Evolutionary conservation across 306 rosid genomes (phyloP).

Genomic region (Echinosophora koreensis): DNA sequence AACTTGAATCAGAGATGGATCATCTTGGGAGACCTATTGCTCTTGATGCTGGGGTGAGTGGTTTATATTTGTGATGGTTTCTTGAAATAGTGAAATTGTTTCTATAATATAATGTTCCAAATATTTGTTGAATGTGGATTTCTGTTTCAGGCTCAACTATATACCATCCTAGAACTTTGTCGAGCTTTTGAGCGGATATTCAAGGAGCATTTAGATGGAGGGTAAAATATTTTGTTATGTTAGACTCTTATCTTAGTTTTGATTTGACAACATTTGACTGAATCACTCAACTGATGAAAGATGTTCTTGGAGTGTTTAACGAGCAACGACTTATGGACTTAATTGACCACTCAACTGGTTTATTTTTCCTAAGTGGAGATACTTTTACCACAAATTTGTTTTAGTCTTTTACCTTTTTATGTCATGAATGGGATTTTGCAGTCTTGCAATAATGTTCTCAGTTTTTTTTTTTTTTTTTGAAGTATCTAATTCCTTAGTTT

Average conservation of each 20-base stretch:
- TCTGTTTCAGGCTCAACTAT: constrained; percentile 81
- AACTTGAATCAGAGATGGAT: constrained; percentile 96
- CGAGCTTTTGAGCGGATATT: constrained; percentile 94
- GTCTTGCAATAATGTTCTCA: not conserved
- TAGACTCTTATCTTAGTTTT: not conserved
- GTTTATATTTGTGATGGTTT: constrained; percentile 31
- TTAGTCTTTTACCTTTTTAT: not conserved
- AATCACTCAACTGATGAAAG: not conserved
- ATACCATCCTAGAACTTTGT: constrained; percentile 93
- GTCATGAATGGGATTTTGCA: not conserved
- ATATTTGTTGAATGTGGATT: constrained; percentile 18
- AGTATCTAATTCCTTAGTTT: constrained; percentile 2
- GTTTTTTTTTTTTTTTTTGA: not conserved
- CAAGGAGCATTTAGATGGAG: constrained; percentile 99
- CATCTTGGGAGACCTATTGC: constrained; percentile 94
- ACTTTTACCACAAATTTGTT: not conserved
- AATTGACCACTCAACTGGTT: not conserved
- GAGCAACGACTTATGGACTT: not conserved
- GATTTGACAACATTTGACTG: not conserved
- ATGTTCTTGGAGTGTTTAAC: not conserved
- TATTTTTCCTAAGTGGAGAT: not conserved
- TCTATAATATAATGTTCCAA: constrained; percentile 13
- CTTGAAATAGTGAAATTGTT: constrained; percentile 16
- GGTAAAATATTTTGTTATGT: constrained; percentile 59
- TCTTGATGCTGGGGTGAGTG: constrained; percentile 94